phyloP scores from a whole-genome alignment of 176 grass and related monocot species.

The Triticum turgidum region DNA sequence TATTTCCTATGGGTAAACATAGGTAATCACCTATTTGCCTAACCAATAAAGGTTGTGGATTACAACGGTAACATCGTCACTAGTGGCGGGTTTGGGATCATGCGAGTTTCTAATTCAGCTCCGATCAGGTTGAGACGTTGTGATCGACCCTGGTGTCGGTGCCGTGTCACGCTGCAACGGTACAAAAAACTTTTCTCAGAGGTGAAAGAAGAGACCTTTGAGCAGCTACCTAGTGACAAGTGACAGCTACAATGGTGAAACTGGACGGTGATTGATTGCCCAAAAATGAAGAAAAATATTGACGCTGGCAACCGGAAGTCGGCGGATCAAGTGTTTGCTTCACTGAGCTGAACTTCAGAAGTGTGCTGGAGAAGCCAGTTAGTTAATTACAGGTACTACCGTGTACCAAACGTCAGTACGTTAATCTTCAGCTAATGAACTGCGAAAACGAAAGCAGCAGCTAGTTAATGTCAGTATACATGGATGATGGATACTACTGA shows the following conservation, averaged over 20 bases:
- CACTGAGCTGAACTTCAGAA: too few relatives aligned
- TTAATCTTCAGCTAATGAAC: conserved; percentile 7
- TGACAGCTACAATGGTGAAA: conserved; percentile 1
- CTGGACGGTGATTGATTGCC: too few relatives aligned
- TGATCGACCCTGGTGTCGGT: conserved; percentile 20
- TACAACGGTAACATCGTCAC: too few relatives aligned
- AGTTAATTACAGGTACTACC: too few relatives aligned
- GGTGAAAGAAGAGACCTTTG: not conserved
- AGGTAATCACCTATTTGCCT: too few relatives aligned
- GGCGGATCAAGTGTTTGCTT: not conserved
- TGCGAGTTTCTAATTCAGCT: not conserved
- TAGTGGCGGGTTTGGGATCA: not conserved
- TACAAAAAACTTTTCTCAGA: not conserved
- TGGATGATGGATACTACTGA: not conserved
- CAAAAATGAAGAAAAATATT: not conserved
- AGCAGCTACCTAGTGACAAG: not conserved
- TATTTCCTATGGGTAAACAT: too few relatives aligned
- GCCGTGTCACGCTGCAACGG: not conserved
- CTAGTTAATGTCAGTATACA: not conserved
- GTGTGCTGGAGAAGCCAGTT: too few relatives aligned
- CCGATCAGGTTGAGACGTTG: not conserved
- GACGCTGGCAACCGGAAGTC: not conserved
- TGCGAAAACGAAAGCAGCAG: conserved; percentile 7
- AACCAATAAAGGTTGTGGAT: too few relatives aligned
- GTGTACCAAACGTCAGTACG: too few relatives aligned